Evolutionary conservation across 202 grass and related monocot species (phyloP).

Genomic region (Hordeum pubiflorum): DNA sequence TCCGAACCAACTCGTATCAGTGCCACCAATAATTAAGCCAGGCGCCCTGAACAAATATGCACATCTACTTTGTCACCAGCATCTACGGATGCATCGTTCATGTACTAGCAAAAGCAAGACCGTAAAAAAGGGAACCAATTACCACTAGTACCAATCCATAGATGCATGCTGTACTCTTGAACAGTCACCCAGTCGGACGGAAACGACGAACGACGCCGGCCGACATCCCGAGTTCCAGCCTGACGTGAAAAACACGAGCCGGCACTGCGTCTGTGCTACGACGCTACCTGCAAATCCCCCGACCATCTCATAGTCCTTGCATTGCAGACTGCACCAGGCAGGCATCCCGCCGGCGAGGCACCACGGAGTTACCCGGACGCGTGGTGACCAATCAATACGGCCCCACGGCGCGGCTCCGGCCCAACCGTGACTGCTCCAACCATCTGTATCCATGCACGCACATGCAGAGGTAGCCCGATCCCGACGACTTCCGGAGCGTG

Average conservation of each 20-base stretch:
- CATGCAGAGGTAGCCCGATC: background rate
- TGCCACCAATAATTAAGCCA: no score
- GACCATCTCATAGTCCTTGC: background rate
- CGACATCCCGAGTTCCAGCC: background rate
- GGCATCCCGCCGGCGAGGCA: background rate
- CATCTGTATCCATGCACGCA: constrained; percentile 4
- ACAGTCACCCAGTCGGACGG: background rate
- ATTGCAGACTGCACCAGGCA: background rate
- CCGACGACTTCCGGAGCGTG: background rate
- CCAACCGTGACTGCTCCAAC: constrained; percentile 36
- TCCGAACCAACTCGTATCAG: no score
- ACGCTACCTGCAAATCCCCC: background rate
- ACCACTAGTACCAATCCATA: no score
- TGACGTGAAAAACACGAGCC: background rate
- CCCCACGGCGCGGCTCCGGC: background rate
- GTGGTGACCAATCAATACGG: background rate
- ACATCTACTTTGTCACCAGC: no score
- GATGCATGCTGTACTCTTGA: no score
- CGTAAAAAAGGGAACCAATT: no score
- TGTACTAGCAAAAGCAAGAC: no score
- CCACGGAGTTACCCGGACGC: background rate
- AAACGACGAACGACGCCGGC: background rate
- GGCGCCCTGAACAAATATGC: no score
- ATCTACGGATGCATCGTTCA: no score
- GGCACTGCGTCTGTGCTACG: background rate